These are phyloP conservation scores for Fusarium avenaceum DNA, from an alignment of 2,329 filamentous ascomycete genomes.

Conservation along the genomic window DNA sequence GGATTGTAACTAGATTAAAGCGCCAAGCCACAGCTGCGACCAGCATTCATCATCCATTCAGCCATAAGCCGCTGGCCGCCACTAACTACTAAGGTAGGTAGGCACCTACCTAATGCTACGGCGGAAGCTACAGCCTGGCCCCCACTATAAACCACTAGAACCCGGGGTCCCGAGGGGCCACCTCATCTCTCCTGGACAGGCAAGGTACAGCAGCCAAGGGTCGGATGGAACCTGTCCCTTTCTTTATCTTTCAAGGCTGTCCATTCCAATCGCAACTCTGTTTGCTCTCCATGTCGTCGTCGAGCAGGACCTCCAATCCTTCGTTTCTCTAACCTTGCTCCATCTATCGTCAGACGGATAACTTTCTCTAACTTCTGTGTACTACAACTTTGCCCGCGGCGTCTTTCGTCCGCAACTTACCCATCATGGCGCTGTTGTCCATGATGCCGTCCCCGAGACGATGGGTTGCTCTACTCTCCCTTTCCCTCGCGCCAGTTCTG, in stretches of 20 bases:
- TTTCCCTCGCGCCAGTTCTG: conserved; percentile 60
- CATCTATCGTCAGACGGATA: conserved; percentile 21
- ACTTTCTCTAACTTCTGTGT: conserved; percentile 16
- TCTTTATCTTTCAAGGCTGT: conserved; percentile 16
- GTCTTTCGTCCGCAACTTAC: conserved; percentile 37
- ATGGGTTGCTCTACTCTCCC: conserved; percentile 52
- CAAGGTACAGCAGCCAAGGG: conserved; percentile 5
- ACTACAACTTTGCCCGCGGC: conserved; percentile 27
- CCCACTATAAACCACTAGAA: conserved; percentile 20
- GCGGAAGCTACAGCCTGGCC: conserved; percentile 26
- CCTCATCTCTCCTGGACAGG: conserved; percentile 35
- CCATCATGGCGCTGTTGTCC: conserved; percentile 47
- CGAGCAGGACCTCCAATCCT: conserved; percentile 12
- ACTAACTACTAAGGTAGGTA: neutral
- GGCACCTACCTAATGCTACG: conserved; percentile 5
- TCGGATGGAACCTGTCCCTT: conserved; percentile 13
- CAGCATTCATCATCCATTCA: conserved; percentile 7
- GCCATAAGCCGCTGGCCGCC: neutral
- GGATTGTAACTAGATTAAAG: conserved; percentile 13
- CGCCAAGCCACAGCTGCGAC: conserved; percentile 31
- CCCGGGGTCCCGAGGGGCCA: conserved; percentile 40
- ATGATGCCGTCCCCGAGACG: conserved; percentile 45
- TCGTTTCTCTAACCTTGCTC: conserved; percentile 12
- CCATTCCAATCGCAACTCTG: conserved; percentile 37
- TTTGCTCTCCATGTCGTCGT: conserved; percentile 24